Conservation (phyloP, 371 early-diverging fungal species). For the Actinomucor elegans region DNA sequence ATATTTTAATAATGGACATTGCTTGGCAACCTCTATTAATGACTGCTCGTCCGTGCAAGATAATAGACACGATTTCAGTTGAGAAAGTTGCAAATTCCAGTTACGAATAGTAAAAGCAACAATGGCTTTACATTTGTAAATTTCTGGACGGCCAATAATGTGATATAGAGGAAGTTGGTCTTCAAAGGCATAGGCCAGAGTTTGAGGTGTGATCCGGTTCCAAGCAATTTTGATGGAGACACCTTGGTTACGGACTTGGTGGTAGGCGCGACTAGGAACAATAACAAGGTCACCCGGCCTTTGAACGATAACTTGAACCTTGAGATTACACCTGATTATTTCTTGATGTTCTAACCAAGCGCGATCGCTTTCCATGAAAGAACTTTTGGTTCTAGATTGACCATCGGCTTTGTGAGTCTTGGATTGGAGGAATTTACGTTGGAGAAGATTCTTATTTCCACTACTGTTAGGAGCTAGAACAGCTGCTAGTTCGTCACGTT, state of each 20-base stretch:
- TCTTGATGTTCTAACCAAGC: constrained; percentile 21
- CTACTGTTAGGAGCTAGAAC: not conserved
- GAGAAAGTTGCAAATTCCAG: constrained; percentile 12
- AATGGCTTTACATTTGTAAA: constrained; percentile 38
- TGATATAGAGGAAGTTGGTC: constrained; percentile 35
- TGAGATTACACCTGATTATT: constrained; percentile 1
- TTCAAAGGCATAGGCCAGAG: constrained; percentile 21
- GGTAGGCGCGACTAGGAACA: constrained; percentile 40
- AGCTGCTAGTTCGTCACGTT: constrained; percentile 15
- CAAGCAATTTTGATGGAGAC: constrained; percentile 39
- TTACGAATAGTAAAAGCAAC: constrained; percentile 18
- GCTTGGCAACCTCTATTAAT: too few species aligned
- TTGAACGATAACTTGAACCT: constrained; percentile 29
- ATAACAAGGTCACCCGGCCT: constrained; percentile 38
- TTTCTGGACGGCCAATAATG: constrained; percentile 32
- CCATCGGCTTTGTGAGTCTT: not conserved
- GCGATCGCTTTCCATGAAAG: constrained; percentile 40
- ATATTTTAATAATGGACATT: too few species aligned
- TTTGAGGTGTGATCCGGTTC: constrained; percentile 34
- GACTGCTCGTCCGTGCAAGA: too few species aligned
- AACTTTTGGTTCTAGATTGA: constrained; percentile 7
- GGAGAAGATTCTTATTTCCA: not conserved
- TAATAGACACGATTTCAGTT: too few species aligned
- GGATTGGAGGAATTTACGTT: too few species aligned
- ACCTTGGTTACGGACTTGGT: constrained; percentile 39